A percentile compares a stretch with the other conserved stretches of the same genome.
Evolutionary conservation across 768 basidiomycete genomes (phyloP).

Genomic region (Leccinum sublutescens): DNA sequence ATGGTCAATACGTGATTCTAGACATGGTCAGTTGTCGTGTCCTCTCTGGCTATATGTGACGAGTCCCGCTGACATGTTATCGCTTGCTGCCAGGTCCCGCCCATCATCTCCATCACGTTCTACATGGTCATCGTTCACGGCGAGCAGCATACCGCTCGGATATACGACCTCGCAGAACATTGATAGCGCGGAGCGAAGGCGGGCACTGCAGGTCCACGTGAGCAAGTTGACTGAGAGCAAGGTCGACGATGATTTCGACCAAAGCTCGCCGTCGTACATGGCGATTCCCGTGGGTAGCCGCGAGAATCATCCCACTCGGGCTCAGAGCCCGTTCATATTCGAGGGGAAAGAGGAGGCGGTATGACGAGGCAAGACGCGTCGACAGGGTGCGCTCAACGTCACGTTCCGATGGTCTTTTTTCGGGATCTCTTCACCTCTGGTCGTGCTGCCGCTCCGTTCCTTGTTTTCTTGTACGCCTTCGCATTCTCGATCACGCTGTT

Average conservation of each 20-base stretch:
- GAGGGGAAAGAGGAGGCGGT: neutral
- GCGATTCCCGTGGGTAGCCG: neutral
- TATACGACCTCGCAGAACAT: too few relatives aligned
- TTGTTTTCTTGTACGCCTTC: neutral
- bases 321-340: neutral
- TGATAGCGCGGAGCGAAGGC: neutral
- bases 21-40: too few relatives aligned
- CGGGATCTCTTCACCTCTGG: too few relatives aligned
- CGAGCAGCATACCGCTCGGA: neutral
- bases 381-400: neutral
- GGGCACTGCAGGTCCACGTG: neutral
- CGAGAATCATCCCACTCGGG: neutral
- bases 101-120: constrained; percentile 16
- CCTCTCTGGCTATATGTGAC: too few relatives aligned
- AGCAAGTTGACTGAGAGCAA: neutral
- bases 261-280: neutral
- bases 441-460: too few relatives aligned
- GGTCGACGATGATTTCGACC: neutral
- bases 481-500: neutral
- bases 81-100: neutral
- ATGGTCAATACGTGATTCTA: too few relatives aligned
- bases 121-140: constrained; percentile 17
- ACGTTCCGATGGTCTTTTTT: too few relatives aligned
- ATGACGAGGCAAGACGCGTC: neutral
- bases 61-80: too few relatives aligned